These are phyloP conservation scores for Furcasterigmium sp. DNA, from an alignment of 2,329 filamentous ascomycete species.

Conservation along the genomic window DNA sequence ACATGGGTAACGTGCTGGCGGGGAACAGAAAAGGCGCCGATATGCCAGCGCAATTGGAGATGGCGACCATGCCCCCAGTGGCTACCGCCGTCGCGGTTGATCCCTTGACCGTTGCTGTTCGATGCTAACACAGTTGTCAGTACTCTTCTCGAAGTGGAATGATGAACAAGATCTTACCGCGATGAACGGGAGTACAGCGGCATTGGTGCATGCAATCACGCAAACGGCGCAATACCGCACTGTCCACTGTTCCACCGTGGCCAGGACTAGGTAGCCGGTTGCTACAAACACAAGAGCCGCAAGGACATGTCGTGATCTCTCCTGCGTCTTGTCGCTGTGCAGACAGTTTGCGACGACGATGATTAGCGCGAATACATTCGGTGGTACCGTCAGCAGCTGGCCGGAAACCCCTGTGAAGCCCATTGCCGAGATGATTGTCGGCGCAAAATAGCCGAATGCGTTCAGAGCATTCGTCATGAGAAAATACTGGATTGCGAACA, in stretches of 20 bases:
- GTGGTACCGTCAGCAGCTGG: constrained; percentile 26
- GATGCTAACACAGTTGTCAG: constrained; percentile 14
- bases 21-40: constrained; percentile 24
- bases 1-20: constrained; percentile 17
- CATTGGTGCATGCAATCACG: constrained; percentile 21
- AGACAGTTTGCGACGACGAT: constrained; percentile 21
- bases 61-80: constrained; percentile 24
- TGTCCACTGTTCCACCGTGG: constrained; percentile 17
- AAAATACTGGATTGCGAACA: constrained; percentile 20
- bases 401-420: constrained; percentile 21
- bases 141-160: neutral
- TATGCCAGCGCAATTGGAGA: constrained; percentile 23
- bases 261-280: constrained; percentile 19
- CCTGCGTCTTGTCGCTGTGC: constrained; percentile 20
- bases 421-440: constrained; percentile 24
- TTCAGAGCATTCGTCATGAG: constrained; percentile 24
- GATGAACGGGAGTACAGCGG: constrained; percentile 21
- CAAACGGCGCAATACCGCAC: constrained; percentile 20
- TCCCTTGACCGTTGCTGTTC: constrained; percentile 21
- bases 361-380: constrained; percentile 25
- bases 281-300: constrained; percentile 17
- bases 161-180: constrained; percentile 19
- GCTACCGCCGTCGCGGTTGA: constrained; percentile 22
- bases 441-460: constrained; percentile 24
- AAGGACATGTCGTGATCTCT: constrained; percentile 20